Evolutionary conservation across 805 yeast genomes (phyloP), one percentile per base, ranked within the genome.

Genomic region (Pichia cabralensis): DNA sequence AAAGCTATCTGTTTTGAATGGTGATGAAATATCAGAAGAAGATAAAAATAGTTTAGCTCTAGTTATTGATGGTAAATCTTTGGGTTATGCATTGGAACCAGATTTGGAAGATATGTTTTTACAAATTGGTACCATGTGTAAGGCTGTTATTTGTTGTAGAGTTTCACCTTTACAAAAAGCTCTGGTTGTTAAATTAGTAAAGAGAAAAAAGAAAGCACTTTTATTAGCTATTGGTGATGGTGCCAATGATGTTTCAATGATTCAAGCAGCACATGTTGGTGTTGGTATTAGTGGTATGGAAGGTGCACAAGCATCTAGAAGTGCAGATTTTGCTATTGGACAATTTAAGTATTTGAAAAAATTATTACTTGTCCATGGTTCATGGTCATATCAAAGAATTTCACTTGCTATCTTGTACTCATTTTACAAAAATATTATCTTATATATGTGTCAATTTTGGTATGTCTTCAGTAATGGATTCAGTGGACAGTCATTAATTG

Each of bases 241-340:
- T 52, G 99, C 99, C 3, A 92, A 92, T 53, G 99, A 92, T 62
- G 98, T 92, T 26, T 80, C 95, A 24, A 92, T 92, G 99, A 92
- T 92, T 45, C 98, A 92, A 59, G 97, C 98, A 12, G 98, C 98
- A 0, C 97, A 92, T 57, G 96, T 92, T 34, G 99, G 99, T 43
- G 95, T 92, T 17, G 99, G 99, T 54, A 94, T 92, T 43, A 83
- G 94, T 59, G 99, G 99, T 45, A 80, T 86, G 89, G 99, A 92
- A 62, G 99, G 99, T 46, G 86, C 88, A 85, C 99, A 92, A 60
- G 98, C 98, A 9, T 96, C 98, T 0, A 72, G 99, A 56, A 80
- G 94, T 56, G 97, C 99, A 0, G 99, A 92, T 65, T 76, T 92
- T 40, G 86, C 97, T 1, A 85, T 94, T 57, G 97, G 96, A 0